Conservation (phyloP, 2,329 filamentous ascomycete species). For the Phaeosphaeria sp. region DNA sequence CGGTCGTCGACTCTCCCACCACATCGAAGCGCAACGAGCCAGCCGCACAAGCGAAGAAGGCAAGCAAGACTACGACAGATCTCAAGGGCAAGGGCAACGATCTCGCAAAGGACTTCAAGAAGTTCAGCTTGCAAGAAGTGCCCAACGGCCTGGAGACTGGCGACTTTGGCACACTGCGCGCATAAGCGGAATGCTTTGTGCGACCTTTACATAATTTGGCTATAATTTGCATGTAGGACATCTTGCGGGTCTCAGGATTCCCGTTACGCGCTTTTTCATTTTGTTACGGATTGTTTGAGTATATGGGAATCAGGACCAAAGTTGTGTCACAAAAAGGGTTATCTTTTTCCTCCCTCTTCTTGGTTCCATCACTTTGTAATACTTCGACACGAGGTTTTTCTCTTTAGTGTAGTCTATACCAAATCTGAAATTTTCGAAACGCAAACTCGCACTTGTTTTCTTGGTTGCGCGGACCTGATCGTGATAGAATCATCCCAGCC, state of each 20-base stretch:
- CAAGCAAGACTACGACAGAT: constrained; percentile 5
- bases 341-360: not conserved
- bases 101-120: constrained; percentile 29
- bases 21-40: constrained; percentile 8
- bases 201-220: constrained; percentile 8
- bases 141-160: constrained; percentile 38
- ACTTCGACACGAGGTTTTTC: not conserved
- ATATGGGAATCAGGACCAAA: not conserved
- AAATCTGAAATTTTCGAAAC: not conserved
- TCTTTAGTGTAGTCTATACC: not conserved
- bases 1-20: constrained; percentile 30
- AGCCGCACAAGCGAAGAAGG: constrained; percentile 3
- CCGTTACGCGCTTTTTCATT: not conserved
- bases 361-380: not conserved
- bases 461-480: not conserved
- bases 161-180: constrained; percentile 37
- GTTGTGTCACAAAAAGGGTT: not conserved
- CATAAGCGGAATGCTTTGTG: constrained; percentile 6
- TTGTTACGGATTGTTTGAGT: not conserved
- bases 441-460: not conserved
- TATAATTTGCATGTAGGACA: constrained; percentile 16
- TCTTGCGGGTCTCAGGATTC: not conserved
- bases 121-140: constrained; percentile 36
- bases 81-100: constrained; percentile 24
- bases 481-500: too few species aligned